Evolutionary conservation across 305 asterid genomes (phyloP), one percentile per base, ranked within the genome.

Genomic region (Ruellia speciosa): DNA sequence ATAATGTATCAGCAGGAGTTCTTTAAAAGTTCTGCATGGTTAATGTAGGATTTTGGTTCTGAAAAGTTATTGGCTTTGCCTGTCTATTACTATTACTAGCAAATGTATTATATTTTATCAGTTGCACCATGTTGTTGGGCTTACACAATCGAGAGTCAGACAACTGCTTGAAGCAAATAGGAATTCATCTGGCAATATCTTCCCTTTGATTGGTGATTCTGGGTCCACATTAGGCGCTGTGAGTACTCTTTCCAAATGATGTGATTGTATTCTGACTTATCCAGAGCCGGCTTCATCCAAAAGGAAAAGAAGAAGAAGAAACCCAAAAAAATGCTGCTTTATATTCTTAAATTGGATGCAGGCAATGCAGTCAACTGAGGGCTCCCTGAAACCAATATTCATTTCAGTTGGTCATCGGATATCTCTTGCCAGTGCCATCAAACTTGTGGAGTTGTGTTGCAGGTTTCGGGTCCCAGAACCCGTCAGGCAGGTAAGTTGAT

Each of bases 51-150:
- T 46, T n/a, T 37, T 0, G 11, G 16, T 65, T 61, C 39, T 18
- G 54, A 20, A 18, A 28, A 15, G 9, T 13, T 19, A 28, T 43
- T 37, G 1, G 19, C 9, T 20, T 31, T 35, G 43, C 31, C 40
- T 13, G 9, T 14, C 51, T 54, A 24, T 65, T 49, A 60, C 51
- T 54, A 24, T 65, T 49, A 60, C 31, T 52, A 64, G 17, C 60
- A 51, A 49, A 6, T 24, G 14, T 16, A 51, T 59, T 33, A 20
- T 54, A 8, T 40, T 57, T 53, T 72, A 37, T 41, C 78, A 88
- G 96, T 69, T 89, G 52, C 95, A 89, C 72, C 95, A 86, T 49
- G 81, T 89, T 59, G 97, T 86, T 70, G 97, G 97, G 67, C 85
- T 89, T 56, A 73, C 82, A 19, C 76, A 77, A 65, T 73, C 83